Evolutionary conservation across 306 rosid species (phyloP), one percentile per base, ranked within the genome.

Genomic region (Carpinus viminea): DNA sequence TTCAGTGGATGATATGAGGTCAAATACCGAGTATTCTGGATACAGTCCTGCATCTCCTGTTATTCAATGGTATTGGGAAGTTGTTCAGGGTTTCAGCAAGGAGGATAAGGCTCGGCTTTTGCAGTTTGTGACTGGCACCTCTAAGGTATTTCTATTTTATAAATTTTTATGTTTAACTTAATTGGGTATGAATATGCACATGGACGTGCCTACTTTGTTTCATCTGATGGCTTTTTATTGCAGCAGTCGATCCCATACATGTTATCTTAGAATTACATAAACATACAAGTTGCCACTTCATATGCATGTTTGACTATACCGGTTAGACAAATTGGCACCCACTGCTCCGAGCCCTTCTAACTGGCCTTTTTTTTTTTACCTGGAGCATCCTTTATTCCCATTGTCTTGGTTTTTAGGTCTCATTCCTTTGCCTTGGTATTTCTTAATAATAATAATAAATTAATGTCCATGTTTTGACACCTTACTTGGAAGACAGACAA

Each of bases 111-210:
- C 98, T 68, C 93, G 98, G 62, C 90, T 95, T 28, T 90, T 95
- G 89, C 98, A 95, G 91, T 95, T 95, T 85, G 97, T 95, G 79
- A 95, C 98, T 5, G 98, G 98, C 79, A 92, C 98, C 83, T 95
- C 98, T 12, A 95, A 95, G 98, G 98, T 95, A 91, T 69, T 53
- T 62, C 61, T 7, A 54, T 73, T 64, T 71, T 11, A 46, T 54
- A 2, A 16, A 9, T 12, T 62, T 28, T 7, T 36, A 2, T 16
- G 53, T 52, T 24, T 26, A 21, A 48, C 41, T 12, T 43, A 50
- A 4, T 75, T 3, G 24, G 72, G 51, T 41, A 28, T 9, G 51
- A 41, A 43, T 10, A 66, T 41, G 70, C 46, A 64, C 51, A 9
- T 41, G 13, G 45, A 36, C 51, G 5, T 38, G 50, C 36, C 65